Conservation (phyloP, 495 filamentous ascomycete genomes). For the Penicillium cinerascens region DNA sequence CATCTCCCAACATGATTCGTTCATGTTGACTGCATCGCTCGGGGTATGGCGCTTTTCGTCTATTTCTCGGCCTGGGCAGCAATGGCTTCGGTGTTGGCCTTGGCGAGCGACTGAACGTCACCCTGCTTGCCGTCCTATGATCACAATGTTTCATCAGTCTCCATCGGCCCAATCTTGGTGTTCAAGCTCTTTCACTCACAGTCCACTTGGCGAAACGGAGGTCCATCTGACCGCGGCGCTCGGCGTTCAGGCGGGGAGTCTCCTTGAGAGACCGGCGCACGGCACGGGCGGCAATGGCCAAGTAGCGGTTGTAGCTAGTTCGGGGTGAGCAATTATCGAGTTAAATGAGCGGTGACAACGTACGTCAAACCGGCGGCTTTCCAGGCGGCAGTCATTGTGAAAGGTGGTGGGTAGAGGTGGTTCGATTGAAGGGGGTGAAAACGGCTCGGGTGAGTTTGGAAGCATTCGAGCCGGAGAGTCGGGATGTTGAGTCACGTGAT, state of each 20-base stretch:
- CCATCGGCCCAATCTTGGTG: neutral
- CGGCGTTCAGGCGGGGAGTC: slow-evolving; percentile 75
- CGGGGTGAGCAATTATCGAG: slow-evolving; percentile 28
- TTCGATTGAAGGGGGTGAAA: slow-evolving; percentile 32
- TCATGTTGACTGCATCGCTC: slow-evolving; percentile 2
- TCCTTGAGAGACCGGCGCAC: slow-evolving; percentile 91
- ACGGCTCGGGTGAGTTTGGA: slow-evolving; percentile 35
- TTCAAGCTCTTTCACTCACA: slow-evolving; percentile 48
- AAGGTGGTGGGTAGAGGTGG: slow-evolving; percentile 25
- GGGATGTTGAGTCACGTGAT: slow-evolving; percentile 38
- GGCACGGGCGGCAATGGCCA: slow-evolving; percentile 52
- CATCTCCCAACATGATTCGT: slow-evolving; percentile 18
- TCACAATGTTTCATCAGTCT: slow-evolving; percentile 23
- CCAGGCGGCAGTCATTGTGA: slow-evolving; percentile 97
- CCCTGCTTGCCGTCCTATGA: slow-evolving; percentile 93
- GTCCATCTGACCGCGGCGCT: slow-evolving; percentile 87
- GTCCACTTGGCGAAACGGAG: slow-evolving; percentile 94
- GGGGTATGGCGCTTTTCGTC: slow-evolving; percentile 9
- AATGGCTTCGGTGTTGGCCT: slow-evolving; percentile 64
- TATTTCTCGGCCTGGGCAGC: slow-evolving; percentile 44
- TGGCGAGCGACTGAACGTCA: slow-evolving; percentile 69
- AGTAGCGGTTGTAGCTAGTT: slow-evolving; percentile 53
- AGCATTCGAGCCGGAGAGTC: slow-evolving; percentile 42
- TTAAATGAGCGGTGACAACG: slow-evolving; percentile 23
- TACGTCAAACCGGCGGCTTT: slow-evolving; percentile 97